Conservation (phyloP, 441 rosid species). For the Pelargonium citronellum region DNA sequence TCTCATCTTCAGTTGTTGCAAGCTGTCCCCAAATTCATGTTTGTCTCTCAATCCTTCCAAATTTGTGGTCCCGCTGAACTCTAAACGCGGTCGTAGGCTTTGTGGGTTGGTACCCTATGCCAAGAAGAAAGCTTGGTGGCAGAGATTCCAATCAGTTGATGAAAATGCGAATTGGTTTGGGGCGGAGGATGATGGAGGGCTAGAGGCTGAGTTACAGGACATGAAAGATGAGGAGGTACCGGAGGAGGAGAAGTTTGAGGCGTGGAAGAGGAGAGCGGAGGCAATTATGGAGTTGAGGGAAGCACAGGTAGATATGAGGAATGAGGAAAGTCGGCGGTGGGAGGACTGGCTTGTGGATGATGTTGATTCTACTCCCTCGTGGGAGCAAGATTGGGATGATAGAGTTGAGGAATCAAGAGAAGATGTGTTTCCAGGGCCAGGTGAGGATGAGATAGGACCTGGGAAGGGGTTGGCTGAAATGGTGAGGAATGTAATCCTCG, state of each 20-base stretch:
- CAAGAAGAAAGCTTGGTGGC: constrained; percentile 67
- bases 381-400: constrained; percentile 41
- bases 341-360: constrained; percentile 84
- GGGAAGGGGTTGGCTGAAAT: constrained; percentile 56
- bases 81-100: constrained; percentile 29
- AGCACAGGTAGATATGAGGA: constrained; percentile 64
- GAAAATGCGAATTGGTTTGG: constrained; percentile 90
- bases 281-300: constrained; percentile 88
- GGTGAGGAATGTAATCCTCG: constrained; percentile 67
- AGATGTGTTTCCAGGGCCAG: constrained; percentile 30
- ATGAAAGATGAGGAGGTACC: constrained; percentile 42
- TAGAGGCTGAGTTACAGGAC: constrained; percentile 35
- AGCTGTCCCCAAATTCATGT: constrained; percentile 20
- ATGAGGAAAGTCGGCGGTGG: constrained; percentile 76
- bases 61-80: constrained; percentile 22
- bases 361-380: constrained; percentile 35
- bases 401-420: constrained; percentile 29
- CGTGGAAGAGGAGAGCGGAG: constrained; percentile 91
- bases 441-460: constrained; percentile 32
- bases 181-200: constrained; percentile 55
- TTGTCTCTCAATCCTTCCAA: constrained; percentile 19
- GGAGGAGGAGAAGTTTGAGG: constrained; percentile 66
- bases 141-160: constrained; percentile 50
- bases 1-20: constrained; percentile 35
- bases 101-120: constrained; percentile 49